A percentile compares a stretch with the other conserved stretches of the same genome.
These are phyloP conservation scores for Tuber borchii DNA, from an alignment of 495 filamentous ascomycete species.

Conservation along the genomic window DNA sequence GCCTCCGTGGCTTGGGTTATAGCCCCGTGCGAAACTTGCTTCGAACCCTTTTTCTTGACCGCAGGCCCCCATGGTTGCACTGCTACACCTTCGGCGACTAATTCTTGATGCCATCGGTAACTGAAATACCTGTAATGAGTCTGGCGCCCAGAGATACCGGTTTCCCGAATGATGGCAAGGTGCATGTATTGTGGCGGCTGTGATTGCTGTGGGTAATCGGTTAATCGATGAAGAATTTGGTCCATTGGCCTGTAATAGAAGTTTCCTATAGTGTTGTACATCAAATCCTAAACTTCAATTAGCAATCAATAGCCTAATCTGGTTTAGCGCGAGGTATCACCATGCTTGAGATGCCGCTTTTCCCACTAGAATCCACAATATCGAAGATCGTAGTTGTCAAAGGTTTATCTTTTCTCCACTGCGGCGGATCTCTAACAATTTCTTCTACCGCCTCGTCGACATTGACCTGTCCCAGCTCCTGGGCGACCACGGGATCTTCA, in stretches of 20 bases:
- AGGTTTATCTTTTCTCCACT: conserved; percentile 53
- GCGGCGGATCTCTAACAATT: conserved; percentile 45
- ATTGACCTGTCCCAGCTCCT: conserved; percentile 25
- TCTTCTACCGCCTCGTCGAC: conserved; percentile 40
- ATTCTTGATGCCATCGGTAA: conserved; percentile 51
- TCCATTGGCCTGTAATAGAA: conserved; percentile 58
- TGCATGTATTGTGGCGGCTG: conserved; percentile 60
- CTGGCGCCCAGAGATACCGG: conserved; percentile 49
- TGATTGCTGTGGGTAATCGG: conserved; percentile 55
- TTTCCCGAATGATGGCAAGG: conserved; percentile 59
- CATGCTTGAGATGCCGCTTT: conserved; percentile 50
- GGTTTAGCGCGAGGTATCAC: conserved; percentile 42
- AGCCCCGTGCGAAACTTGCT: conserved; percentile 30
- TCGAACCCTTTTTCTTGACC: conserved; percentile 41
- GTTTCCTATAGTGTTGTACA: conserved; percentile 48
- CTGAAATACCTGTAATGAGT: conserved; percentile 58
- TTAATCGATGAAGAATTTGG: conserved; percentile 51
- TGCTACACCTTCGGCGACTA: conserved; percentile 53
- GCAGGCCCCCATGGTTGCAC: conserved; percentile 53
- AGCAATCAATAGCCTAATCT: background rate
- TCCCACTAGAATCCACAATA: conserved; percentile 49
- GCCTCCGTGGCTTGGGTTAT: conserved; percentile 41
- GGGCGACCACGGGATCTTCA: conserved; percentile 41
- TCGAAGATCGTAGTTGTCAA: conserved; percentile 54
- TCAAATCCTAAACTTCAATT: conserved; percentile 46